A percentile compares a stretch with the other conserved stretches of the same genome.
Conservation (phyloP, 805 yeast species). For the Candida sphagnicola region DNA sequence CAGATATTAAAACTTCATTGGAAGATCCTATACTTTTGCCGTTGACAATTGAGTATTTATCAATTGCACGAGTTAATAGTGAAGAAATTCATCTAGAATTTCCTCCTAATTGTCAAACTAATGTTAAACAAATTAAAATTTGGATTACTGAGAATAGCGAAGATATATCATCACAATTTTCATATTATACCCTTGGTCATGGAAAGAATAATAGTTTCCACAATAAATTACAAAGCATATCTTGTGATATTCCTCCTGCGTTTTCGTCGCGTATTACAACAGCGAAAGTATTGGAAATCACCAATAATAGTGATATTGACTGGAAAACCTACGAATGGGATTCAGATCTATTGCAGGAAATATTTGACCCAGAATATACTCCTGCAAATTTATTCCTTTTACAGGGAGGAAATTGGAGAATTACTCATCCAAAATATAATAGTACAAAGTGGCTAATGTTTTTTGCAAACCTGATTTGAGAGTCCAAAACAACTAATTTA, state of each 20-base stretch:
- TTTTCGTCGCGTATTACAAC: background rate
- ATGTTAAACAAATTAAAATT: background rate
- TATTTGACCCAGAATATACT: too few relatives aligned
- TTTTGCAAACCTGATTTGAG: too few relatives aligned
- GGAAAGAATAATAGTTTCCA: background rate
- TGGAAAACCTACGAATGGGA: background rate
- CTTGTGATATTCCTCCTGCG: background rate
- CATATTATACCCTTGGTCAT: background rate
- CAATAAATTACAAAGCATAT: background rate
- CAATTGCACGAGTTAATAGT: background rate
- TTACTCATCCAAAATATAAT: background rate
- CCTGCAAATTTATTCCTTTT: background rate
- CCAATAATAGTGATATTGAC: background rate
- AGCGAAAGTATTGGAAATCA: background rate
- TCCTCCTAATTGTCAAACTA: background rate
- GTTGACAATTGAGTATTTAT: background rate
- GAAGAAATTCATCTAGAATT: background rate
- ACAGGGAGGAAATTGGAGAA: background rate
- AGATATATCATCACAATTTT: background rate
- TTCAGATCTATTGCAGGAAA: background rate
- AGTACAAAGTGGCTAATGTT: too few relatives aligned
- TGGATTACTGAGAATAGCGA: too few relatives aligned
- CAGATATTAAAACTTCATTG: background rate
- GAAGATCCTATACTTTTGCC: background rate
- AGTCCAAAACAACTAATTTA: too few relatives aligned